Conservation (phyloP, 345 rosid genomes). For the Hibiscus mutabilis region DNA sequence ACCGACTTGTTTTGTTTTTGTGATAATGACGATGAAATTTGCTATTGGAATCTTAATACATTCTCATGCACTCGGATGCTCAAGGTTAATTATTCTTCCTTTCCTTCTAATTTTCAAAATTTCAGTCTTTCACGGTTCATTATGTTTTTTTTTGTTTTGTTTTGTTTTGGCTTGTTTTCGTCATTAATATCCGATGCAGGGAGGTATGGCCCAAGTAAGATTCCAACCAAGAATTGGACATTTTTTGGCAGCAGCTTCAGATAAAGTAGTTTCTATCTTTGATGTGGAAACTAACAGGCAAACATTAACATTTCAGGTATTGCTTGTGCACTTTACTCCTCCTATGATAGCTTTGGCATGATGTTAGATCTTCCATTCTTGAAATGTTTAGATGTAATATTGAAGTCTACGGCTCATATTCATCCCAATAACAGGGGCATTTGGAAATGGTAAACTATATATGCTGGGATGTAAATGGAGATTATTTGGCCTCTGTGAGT, state of each 20-base stretch:
- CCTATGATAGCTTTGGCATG: too few species aligned
- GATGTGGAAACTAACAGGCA: constrained; percentile 53
- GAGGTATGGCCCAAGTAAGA: constrained; percentile 55
- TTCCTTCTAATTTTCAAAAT: too few species aligned
- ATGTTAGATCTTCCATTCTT: too few species aligned
- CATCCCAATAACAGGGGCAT: constrained; percentile 33
- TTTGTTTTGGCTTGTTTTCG: too few species aligned
- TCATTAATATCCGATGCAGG: constrained; percentile 20
- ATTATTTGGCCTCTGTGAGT: constrained; percentile 62
- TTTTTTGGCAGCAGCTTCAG: constrained; percentile 60
- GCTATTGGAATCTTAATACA: constrained; percentile 45
- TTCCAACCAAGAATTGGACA: constrained; percentile 60
- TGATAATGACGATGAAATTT: constrained; percentile 48
- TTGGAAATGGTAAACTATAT: constrained; percentile 46
- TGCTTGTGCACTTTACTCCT: too few species aligned
- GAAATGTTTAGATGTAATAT: too few species aligned
- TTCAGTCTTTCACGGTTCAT: too few species aligned
- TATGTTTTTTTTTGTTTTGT: too few species aligned
- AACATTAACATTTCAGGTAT: constrained; percentile 43
- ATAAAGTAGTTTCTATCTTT: constrained; percentile 48
- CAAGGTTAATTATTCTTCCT: constrained; percentile 33
- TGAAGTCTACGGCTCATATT: too few species aligned
- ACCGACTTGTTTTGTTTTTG: constrained; percentile 55
- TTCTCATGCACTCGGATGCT: constrained; percentile 33
- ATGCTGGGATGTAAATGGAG: constrained; percentile 62